Conservation (phyloP, 495 filamentous ascomycete species). For the Penicillium pancosmium region DNA sequence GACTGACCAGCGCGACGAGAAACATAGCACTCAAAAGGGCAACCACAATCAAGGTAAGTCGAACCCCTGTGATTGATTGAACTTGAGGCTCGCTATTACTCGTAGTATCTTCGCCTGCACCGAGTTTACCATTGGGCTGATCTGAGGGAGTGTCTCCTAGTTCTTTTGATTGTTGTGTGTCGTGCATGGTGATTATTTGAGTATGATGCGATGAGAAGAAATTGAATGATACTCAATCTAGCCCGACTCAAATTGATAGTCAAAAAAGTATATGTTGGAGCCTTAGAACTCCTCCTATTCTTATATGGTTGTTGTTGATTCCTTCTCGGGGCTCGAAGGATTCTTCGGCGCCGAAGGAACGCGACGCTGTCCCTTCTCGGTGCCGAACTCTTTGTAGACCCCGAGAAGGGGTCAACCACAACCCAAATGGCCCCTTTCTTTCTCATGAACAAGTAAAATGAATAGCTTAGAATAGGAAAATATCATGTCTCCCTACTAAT, state of each 20-base stretch:
- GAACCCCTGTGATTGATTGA: not conserved
- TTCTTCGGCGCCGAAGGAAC: not conserved
- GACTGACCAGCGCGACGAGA: constrained; percentile 39
- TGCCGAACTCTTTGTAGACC: not conserved
- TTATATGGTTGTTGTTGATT: not conserved
- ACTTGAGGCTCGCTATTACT: constrained; percentile 4
- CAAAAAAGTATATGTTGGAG: too few species aligned
- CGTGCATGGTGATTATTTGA: not conserved
- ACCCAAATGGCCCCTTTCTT: not conserved
- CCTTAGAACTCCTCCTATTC: not conserved
- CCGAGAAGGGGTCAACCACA: not conserved
- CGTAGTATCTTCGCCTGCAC: not conserved
- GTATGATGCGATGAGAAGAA: not conserved
- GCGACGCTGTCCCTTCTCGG: too few species aligned
- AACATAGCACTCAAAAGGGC: constrained; percentile 14
- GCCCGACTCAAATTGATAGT: too few species aligned
- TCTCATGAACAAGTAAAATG: too few species aligned
- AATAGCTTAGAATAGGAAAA: too few species aligned
- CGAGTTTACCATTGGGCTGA: not conserved
- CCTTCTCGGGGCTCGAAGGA: not conserved
- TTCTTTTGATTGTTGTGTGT: not conserved
- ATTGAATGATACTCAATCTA: too few species aligned
- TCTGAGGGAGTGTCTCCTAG: not conserved
- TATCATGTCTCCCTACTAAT: too few species aligned
- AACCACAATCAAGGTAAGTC: constrained; percentile 4